Percentiles rank a stretch among this genome's conserved stretches.
Conservation (phyloP, 2,329 filamentous ascomycete genomes). For the Metarhizium humberi region DNA sequence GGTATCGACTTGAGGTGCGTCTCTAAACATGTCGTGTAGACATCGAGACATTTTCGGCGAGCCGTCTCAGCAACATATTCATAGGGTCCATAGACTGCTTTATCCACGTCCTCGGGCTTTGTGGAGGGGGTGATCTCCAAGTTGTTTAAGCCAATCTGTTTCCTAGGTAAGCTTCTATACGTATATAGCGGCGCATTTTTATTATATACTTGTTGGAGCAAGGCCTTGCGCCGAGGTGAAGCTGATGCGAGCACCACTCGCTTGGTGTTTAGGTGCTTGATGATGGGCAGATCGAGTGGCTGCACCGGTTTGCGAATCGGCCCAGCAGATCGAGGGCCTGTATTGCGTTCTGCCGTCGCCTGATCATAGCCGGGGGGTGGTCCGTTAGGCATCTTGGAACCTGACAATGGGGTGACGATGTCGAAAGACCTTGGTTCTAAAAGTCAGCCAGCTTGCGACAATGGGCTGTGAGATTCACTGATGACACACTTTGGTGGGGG, state of each 20-base stretch:
- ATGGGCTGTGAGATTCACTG: not conserved
- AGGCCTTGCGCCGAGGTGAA: slow-evolving; percentile 73
- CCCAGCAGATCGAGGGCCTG: slow-evolving; percentile 14
- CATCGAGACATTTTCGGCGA: slow-evolving; percentile 68
- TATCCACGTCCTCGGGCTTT: slow-evolving; percentile 78
- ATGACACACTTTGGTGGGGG: too few relatives aligned
- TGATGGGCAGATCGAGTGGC: slow-evolving; percentile 70
- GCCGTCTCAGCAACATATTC: slow-evolving; percentile 91
- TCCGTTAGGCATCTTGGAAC: slow-evolving; percentile 22
- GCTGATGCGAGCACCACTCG: slow-evolving; percentile 84
- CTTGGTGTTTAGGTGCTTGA: slow-evolving; percentile 66
- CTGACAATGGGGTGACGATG: slow-evolving; percentile 14
- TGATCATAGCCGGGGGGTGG: slow-evolving; percentile 38
- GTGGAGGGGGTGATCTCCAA: slow-evolving; percentile 78
- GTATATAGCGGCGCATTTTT: not conserved
- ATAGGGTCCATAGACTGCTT: slow-evolving; percentile 62
- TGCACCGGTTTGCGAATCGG: slow-evolving; percentile 43
- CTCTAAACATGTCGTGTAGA: slow-evolving; percentile 44
- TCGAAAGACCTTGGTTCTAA: not conserved
- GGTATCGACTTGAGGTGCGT: slow-evolving; percentile 33
- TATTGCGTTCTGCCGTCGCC: slow-evolving; percentile 27
- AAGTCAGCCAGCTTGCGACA: not conserved
- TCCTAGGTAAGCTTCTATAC: slow-evolving; percentile 7
- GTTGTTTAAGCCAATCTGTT: slow-evolving; percentile 66
- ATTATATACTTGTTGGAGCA: slow-evolving; percentile 57